A percentile compares a stretch with the other conserved stretches of the same genome.
Conservation (phyloP, 2,329 filamentous ascomycete species). For the Colletotrichum plurivorum region DNA sequence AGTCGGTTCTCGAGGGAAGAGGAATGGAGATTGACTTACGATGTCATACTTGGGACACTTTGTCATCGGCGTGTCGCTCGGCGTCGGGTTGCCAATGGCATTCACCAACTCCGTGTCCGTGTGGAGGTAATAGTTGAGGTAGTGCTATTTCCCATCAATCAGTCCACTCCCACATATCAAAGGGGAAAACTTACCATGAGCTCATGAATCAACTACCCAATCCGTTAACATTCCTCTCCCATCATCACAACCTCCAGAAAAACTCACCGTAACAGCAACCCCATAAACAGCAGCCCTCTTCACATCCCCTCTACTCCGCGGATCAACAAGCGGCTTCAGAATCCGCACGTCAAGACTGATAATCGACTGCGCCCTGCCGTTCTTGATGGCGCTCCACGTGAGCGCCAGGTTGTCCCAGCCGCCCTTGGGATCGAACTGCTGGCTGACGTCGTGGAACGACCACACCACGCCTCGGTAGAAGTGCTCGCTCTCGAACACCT, state of each 20-base stretch:
- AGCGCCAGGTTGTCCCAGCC: too few relatives aligned
- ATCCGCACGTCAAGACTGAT: too few relatives aligned
- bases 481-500: neutral
- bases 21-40: neutral
- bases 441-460: neutral
- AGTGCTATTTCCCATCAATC: neutral
- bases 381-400: too few relatives aligned
- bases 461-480: neutral
- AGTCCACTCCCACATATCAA: too few relatives aligned
- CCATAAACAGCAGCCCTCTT: too few relatives aligned
- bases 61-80: too few relatives aligned
- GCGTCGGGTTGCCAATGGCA: neutral
- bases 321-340: too few relatives aligned
- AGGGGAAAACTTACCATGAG: neutral
- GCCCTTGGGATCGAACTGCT: too few relatives aligned
- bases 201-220: conserved; percentile 4
- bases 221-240: neutral
- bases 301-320: too few relatives aligned
- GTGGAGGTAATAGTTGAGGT: neutral
- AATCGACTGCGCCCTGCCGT: too few relatives aligned
- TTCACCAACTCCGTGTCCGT: neutral
- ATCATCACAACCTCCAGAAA: neutral
- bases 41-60: neutral
- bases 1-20: too few relatives aligned
- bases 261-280: neutral